Conservation (phyloP, 148 eudicot species). For the Heliamphora exappendiculata region DNA sequence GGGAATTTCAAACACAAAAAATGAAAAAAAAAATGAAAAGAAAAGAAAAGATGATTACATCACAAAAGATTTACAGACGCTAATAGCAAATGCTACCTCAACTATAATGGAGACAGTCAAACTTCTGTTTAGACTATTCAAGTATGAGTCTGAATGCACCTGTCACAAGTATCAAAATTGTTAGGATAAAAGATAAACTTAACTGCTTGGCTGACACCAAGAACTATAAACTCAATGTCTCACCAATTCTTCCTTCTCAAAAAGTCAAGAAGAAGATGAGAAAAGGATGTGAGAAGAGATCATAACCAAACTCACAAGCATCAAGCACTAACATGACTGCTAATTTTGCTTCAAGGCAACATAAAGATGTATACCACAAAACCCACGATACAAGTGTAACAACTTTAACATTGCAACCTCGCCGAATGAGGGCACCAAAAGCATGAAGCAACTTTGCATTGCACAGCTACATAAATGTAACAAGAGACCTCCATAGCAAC, state of each 20-base stretch:
- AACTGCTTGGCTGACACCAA: background rate
- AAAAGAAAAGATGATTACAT: background rate
- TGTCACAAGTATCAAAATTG: constrained; percentile 22
- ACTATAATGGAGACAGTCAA: constrained; percentile 53
- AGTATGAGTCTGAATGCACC: constrained; percentile 84
- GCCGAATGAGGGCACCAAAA: background rate
- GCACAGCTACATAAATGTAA: background rate
- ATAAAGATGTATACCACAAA: background rate
- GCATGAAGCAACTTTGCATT: background rate
- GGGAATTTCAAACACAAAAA: background rate
- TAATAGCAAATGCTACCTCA: constrained; percentile 41
- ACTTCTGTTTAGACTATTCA: constrained; percentile 70
- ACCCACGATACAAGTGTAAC: background rate
- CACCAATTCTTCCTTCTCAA: background rate
- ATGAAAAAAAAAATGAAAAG: background rate
- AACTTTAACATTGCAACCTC: background rate
- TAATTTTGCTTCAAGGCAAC: background rate
- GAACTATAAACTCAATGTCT: background rate
- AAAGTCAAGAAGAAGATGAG: background rate
- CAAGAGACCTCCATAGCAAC: background rate
- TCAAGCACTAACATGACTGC: background rate
- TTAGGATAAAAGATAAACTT: background rate
- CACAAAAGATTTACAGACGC: background rate
- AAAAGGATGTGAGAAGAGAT: background rate
- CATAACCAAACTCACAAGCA: background rate